Conservation (phyloP, 805 yeast species). For the Myxozyma monticola region DNA sequence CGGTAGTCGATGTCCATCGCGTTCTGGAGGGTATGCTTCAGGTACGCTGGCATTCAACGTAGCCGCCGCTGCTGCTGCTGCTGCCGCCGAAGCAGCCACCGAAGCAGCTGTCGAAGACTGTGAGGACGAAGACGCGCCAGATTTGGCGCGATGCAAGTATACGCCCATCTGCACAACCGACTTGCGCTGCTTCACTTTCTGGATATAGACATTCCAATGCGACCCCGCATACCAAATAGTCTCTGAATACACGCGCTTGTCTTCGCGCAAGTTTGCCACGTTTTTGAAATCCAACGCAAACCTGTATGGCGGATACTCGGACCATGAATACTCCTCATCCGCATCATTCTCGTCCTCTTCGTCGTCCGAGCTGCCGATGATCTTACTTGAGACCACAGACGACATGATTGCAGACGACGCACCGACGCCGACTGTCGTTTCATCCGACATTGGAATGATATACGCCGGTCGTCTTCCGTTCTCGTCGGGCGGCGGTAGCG, state of each 20-base stretch:
- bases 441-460: conserved; percentile 45
- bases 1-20: no score
- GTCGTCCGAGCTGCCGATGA: neutral
- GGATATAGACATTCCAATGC: conserved; percentile 57
- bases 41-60: no score
- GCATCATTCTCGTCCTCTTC: conserved; percentile 6
- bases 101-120: no score
- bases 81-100: no score
- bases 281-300: conserved; percentile 55
- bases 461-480: conserved; percentile 9
- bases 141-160: conserved; percentile 52
- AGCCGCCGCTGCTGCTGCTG: no score
- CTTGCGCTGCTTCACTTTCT: conserved; percentile 47
- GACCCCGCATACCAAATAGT: conserved; percentile 64
- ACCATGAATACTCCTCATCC: conserved; percentile 13
- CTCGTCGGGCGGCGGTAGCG: conserved; percentile 1
- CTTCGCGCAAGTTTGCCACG: conserved; percentile 47
- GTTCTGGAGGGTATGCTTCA: no score
- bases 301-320: conserved; percentile 55
- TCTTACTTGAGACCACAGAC: neutral
- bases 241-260: conserved; percentile 51
- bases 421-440: conserved; percentile 50
- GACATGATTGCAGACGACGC: conserved; percentile 34
- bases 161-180: conserved; percentile 53
- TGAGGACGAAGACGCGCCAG: no score